Base-by-base conservation (phyloP, 805 yeast genomes). In the Maudiozyma barnettii region DNA sequence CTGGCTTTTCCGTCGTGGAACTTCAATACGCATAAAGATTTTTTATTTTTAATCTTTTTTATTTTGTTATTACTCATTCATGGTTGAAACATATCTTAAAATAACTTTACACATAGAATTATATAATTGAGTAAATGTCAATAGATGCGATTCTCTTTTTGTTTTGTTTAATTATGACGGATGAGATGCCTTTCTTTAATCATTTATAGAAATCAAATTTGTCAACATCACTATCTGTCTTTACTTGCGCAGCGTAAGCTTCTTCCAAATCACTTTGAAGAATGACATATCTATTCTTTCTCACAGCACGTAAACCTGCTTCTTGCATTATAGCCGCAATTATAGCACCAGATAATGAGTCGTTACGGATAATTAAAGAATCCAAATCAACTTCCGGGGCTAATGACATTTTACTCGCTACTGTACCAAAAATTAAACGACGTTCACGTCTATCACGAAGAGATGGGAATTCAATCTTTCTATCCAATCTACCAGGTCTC, bases 301-400 rank as follows among this genome's bases (percentile, higher is more conserved):
- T 84, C 42, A 93, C 98, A 1, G 99, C 99, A 58, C 99, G 81
- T 57, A 93, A 77, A 56, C 99, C 99, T 26, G 99, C 99, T 71
- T 95, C 99, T 76, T 93, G 99, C 99, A 93, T 93, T 57, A 93
- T 91, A 16, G 99, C 99, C 14, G 99, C 98, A 63, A 93, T 93
- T 48, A 91, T 78, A 12, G 95, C 99, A 63, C 99, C 99, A 35
- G 96, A 87, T 49, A 95, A 73, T 38, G 99, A 96, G 65, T 93
- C 99, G 64, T 93, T 93, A 68, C 99, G 84, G 58, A 89, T 79
- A 57, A 93, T 91, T 58, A 93, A 77, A 20, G 96, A 84, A 69
- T 95, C 99, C 58, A 93, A 76, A 66, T 93, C 99, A 45, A 81
- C 95, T 69, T 93, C 99, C 22, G 99, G 99, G 3, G 99, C 95